Conservation (phyloP, 352 stramenopile species). For the Phytophthora hibernalis region DNA sequence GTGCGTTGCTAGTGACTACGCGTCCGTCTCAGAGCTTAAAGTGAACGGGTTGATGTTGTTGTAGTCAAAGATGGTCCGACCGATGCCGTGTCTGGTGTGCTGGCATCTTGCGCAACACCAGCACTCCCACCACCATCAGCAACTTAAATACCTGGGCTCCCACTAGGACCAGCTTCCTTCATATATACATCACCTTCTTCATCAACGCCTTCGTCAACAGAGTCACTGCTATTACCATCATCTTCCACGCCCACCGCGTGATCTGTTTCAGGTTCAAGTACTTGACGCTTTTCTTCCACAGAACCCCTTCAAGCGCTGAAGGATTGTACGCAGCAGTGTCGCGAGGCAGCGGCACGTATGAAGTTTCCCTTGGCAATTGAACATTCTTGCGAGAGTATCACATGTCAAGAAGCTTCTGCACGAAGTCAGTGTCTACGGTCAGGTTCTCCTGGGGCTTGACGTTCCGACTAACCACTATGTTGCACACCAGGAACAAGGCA, state of each 20-base stretch:
- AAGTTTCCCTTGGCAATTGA: neutral
- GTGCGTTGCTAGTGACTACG: no score
- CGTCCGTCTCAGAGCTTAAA: no score
- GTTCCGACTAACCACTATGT: no score
- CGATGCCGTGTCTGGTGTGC: no score
- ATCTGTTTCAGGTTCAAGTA: neutral
- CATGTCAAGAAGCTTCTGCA: neutral
- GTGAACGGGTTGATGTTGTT: no score
- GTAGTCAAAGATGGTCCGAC: no score
- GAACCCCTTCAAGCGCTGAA: neutral
- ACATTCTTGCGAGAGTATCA: neutral
- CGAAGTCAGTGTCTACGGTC: neutral
- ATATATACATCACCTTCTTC: neutral
- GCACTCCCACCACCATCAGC: neutral
- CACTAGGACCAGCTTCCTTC: neutral
- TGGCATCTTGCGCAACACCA: no score
- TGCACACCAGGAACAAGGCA: neutral
- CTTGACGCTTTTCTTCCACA: neutral
- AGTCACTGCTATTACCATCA: neutral
- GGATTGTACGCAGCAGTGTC: neutral
- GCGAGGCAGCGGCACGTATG: neutral
- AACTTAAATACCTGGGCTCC: neutral
- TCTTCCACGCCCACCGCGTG: neutral
- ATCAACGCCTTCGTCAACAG: no score
- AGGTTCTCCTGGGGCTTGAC: neutral